Conservation (phyloP, 305 asterid species). For the Lippia alba region DNA sequence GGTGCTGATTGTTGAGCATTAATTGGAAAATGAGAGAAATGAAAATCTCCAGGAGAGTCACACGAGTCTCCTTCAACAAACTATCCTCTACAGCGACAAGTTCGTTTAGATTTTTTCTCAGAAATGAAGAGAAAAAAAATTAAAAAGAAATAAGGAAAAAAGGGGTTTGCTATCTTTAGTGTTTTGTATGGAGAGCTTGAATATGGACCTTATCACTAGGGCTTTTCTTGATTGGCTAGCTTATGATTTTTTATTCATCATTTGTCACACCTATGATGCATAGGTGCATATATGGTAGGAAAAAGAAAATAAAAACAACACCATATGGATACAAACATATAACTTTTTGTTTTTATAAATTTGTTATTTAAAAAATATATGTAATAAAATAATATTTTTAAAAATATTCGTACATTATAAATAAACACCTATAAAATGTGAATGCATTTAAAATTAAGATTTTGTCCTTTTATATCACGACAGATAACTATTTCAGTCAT, state of each 20-base stretch:
- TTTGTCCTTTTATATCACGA: too few species aligned
- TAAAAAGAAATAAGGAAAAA: background rate
- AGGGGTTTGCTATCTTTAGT: background rate
- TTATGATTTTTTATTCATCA: background rate
- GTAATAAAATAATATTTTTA: too few species aligned
- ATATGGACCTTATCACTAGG: conserved; percentile 39
- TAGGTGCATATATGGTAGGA: too few species aligned
- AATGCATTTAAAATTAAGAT: too few species aligned
- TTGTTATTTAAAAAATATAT: too few species aligned
- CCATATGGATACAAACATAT: too few species aligned
- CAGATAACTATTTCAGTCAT: too few species aligned
- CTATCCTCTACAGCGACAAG: conserved; percentile 35
- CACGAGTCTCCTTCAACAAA: conserved; percentile 42
- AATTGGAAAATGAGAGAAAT: conserved; percentile 28
- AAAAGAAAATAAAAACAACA: too few species aligned
- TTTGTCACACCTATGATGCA: too few species aligned
- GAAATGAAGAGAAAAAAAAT: background rate
- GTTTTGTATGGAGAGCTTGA: conserved; percentile 13
- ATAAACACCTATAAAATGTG: too few species aligned
- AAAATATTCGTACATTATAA: too few species aligned
- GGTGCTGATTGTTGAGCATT: conserved; percentile 30
- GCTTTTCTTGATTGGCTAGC: conserved; percentile 39
- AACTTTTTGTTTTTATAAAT: too few species aligned
- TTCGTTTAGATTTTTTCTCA: background rate
- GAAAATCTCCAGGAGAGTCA: conserved; percentile 38